Evolutionary conservation across 1,284 basidiomycete species (phyloP).

Genomic region (Austroboletus niveus): DNA sequence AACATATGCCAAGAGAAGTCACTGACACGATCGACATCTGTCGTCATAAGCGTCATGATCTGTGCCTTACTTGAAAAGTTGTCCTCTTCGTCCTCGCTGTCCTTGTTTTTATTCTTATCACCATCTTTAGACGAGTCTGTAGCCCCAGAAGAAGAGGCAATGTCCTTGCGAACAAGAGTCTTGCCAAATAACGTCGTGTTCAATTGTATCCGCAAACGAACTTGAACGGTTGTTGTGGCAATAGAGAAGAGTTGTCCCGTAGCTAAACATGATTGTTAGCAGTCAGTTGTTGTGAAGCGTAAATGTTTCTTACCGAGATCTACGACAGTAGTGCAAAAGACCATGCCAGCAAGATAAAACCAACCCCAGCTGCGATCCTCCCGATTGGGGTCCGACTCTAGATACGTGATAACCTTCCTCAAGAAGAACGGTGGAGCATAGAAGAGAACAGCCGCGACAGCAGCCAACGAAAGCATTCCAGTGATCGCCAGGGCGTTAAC

Average conservation of each 20-base stretch:
- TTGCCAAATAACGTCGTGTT: conserved; percentile 88
- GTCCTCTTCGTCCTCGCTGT: conserved; percentile 54
- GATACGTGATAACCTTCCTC: conserved; percentile 65
- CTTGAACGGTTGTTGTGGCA: conserved; percentile 69
- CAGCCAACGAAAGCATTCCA: conserved; percentile 55
- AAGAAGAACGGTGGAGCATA: conserved; percentile 81
- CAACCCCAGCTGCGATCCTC: conserved; percentile 66
- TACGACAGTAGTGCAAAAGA: conserved; percentile 59
- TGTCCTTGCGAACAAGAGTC: conserved; percentile 85
- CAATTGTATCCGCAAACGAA: conserved; percentile 75
- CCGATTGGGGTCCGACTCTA: conserved; percentile 61
- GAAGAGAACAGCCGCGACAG: conserved; percentile 64
- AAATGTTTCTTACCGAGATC: conserved; percentile 50
- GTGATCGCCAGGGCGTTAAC: conserved; percentile 48
- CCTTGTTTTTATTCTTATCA: conserved; percentile 32
- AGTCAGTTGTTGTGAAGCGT: background rate
- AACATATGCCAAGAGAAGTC: conserved; percentile 84
- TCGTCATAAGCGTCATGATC: conserved; percentile 67
- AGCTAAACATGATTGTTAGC: conserved; percentile 17
- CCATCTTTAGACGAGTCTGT: conserved; percentile 21
- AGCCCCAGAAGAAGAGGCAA: conserved; percentile 60
- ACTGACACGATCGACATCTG: conserved; percentile 84
- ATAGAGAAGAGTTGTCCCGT: conserved; percentile 67
- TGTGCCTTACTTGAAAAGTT: conserved; percentile 89
- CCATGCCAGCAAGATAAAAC: conserved; percentile 70